Conservation (phyloP, 352 stramenopile genomes). For the Globisporangium emineosum region DNA sequence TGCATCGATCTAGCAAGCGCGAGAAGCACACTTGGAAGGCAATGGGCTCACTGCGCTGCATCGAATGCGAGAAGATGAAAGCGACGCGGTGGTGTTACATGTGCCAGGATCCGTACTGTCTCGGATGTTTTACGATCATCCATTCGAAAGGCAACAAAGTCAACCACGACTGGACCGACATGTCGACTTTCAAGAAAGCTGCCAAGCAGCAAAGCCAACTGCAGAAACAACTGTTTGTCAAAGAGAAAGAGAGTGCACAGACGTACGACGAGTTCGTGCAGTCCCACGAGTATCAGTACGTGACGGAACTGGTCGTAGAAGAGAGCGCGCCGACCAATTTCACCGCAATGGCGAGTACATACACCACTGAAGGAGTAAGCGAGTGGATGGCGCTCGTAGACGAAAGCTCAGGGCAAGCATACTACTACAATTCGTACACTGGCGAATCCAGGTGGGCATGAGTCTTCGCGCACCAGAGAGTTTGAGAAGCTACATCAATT, state of each 20-base stretch:
- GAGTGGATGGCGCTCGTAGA: conserved; percentile 64
- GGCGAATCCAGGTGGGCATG: conserved; percentile 69
- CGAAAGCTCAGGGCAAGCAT: conserved; percentile 53
- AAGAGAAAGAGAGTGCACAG: conserved; percentile 55
- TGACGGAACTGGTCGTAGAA: conserved; percentile 39
- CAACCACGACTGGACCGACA: conserved; percentile 65
- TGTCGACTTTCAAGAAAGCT: conserved; percentile 55
- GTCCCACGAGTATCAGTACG: conserved; percentile 78
- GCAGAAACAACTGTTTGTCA: conserved; percentile 20
- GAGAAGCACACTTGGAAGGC: conserved; percentile 76
- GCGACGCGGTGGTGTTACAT: conserved; percentile 72
- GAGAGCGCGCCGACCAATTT: conserved; percentile 18
- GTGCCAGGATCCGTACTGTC: conserved; percentile 78
- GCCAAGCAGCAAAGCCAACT: conserved; percentile 36
- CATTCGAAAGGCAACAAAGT: conserved; percentile 81
- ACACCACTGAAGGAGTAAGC: conserved; percentile 14
- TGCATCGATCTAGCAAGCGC: conserved; percentile 70
- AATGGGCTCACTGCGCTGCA: conserved; percentile 69
- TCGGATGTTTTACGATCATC: conserved; percentile 82
- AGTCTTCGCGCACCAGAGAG: conserved; percentile 1
- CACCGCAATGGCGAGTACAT: conserved; percentile 8
- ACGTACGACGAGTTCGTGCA: conserved; percentile 76
- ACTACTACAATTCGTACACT: conserved; percentile 76
- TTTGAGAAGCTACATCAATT: neutral
- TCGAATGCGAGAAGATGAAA: conserved; percentile 85